A percentile compares a stretch with the other conserved stretches of the same genome.
Evolutionary conservation across 768 basidiomycete species (phyloP).

Genomic region (Kondoa subrosea): DNA sequence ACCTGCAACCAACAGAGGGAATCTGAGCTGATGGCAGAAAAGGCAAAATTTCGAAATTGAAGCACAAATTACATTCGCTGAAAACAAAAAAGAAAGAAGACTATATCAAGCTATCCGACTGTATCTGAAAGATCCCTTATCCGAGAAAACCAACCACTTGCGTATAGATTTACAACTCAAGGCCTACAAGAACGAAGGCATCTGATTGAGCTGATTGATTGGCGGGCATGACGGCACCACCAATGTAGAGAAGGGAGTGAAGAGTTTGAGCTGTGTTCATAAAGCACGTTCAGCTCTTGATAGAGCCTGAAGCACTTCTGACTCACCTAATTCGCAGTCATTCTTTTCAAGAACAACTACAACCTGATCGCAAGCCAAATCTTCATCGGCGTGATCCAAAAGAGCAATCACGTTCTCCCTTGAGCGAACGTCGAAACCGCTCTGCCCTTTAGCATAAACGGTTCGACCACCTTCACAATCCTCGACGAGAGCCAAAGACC

Average conservation of each 20-base stretch:
- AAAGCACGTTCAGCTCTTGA: neutral
- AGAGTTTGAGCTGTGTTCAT: constrained; percentile 42
- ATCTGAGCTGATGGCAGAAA: no score
- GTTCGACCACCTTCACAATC: constrained; percentile 49
- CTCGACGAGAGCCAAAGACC: constrained; percentile 1
- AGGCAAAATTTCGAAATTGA: no score
- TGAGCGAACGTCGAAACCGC: constrained; percentile 67
- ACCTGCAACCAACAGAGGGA: no score
- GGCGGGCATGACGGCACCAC: constrained; percentile 58
- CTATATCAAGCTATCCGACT: no score
- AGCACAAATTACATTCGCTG: no score
- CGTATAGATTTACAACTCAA: constrained; percentile 57
- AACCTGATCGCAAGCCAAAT: constrained; percentile 55
- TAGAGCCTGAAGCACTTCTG: neutral
- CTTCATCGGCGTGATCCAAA: constrained; percentile 73
- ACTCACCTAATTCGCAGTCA: constrained; percentile 43
- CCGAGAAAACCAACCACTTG: no score
- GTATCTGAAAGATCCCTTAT: no score
- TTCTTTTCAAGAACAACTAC: constrained; percentile 64
- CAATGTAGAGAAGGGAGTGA: constrained; percentile 84
- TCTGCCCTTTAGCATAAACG: constrained; percentile 38
- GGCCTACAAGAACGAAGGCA: constrained; percentile 63
- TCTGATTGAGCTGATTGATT: constrained; percentile 53
- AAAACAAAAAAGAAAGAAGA: no score
- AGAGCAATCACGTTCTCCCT: constrained; percentile 72